These are phyloP conservation scores for Boletus rubroflammeus DNA, from an alignment of 768 basidiomycete species.

Conservation along the genomic window DNA sequence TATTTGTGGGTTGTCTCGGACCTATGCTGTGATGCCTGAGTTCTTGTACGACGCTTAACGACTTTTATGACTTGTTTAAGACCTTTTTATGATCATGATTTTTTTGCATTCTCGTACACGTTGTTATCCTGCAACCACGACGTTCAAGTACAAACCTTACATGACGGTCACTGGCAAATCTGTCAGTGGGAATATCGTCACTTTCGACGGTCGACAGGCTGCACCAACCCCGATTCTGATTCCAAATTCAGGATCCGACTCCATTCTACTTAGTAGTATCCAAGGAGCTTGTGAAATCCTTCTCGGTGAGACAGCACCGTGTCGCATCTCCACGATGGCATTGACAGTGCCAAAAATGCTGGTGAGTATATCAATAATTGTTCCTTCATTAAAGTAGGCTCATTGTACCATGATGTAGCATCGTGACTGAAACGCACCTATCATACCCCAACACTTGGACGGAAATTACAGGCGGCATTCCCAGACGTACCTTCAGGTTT, in stretches of 20 bases:
- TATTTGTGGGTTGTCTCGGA: neutral
- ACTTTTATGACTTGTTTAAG: conserved; percentile 3
- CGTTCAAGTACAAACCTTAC: neutral
- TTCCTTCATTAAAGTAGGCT: neutral
- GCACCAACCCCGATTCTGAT: neutral
- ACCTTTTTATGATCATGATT: neutral
- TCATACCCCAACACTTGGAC: neutral
- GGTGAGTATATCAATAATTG: neutral
- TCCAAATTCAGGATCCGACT: neutral
- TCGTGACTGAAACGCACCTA: neutral
- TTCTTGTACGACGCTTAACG: neutral
- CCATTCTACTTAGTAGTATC: no score
- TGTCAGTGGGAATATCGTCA: neutral
- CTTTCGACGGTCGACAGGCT: neutral
- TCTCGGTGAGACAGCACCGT: no score
- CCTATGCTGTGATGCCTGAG: neutral
- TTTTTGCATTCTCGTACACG: neutral
- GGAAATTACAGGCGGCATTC: neutral
- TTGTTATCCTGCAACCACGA: no score
- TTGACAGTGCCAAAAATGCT: neutral
- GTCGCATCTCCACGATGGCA: neutral
- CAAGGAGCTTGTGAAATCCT: neutral
- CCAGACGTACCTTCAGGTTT: neutral
- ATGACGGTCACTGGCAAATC: no score
- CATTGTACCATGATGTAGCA: neutral